A percentile compares a stretch with the other conserved stretches of the same genome.
Conservation (phyloP, 495 filamentous ascomycete species). For the Halenospora varia region DNA sequence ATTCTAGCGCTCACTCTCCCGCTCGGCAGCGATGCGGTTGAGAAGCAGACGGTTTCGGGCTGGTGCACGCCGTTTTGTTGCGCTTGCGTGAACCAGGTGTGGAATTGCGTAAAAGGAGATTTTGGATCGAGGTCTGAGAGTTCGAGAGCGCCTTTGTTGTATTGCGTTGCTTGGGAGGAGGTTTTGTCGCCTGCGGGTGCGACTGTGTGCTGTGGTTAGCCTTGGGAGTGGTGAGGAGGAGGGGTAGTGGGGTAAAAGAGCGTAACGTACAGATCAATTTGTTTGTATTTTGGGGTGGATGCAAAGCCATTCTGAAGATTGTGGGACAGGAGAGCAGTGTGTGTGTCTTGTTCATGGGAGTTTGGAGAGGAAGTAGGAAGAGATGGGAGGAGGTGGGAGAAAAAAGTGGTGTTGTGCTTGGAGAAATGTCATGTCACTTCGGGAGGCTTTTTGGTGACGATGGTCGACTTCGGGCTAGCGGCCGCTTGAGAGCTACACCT, state of each 20-base stretch:
- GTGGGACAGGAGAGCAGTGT: conserved; percentile 15
- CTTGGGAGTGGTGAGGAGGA: conserved; percentile 37
- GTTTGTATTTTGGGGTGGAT: conserved; percentile 33
- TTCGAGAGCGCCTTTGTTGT: conserved; percentile 50
- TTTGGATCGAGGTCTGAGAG: conserved; percentile 46
- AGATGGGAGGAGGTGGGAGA: no score
- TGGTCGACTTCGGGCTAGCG: not conserved
- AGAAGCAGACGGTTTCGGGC: conserved; percentile 72
- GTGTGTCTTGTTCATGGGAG: conserved; percentile 16
- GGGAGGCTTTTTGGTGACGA: not conserved
- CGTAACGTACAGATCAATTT: conserved; percentile 50
- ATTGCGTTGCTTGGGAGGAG: conserved; percentile 57
- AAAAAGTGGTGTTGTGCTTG: not conserved
- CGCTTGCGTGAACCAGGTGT: conserved; percentile 77
- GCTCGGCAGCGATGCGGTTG: conserved; percentile 80
- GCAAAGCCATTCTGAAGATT: conserved; percentile 40
- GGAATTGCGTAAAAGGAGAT: conserved; percentile 73
- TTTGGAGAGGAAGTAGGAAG: no score
- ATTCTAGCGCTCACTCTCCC: conserved; percentile 79
- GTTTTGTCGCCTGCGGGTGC: conserved; percentile 29
- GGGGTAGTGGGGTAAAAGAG: conserved; percentile 23
- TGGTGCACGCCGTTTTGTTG: conserved; percentile 57
- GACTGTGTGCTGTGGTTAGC: conserved; percentile 28
- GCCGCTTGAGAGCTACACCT: conserved; percentile 8
- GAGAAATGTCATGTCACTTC: conserved; percentile 9